phyloP scores from a whole-genome alignment of 1,139 yeast genomes.

The Debaryomyces subglobosus region DNA sequence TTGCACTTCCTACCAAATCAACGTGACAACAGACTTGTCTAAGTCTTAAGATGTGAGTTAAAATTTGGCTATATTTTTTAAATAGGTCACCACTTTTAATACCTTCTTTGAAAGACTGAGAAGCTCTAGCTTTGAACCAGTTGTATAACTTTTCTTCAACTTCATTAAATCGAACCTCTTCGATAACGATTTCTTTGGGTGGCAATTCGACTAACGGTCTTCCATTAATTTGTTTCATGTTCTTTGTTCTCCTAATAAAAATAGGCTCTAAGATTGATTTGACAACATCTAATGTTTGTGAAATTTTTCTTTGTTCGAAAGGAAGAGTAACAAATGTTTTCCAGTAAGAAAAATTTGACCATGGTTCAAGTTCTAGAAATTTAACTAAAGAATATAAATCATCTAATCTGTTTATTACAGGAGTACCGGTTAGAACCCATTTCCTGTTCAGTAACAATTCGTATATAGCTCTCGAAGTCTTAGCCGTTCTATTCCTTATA shows the following conservation, averaged over 20 bases:
- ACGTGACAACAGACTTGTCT: constrained; percentile 91
- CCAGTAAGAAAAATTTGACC: constrained; percentile 90
- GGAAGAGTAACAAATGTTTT: constrained; percentile 84
- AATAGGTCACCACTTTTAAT: constrained; percentile 69
- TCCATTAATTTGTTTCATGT: constrained; percentile 78
- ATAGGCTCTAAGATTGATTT: constrained; percentile 86
- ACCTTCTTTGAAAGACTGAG: constrained; percentile 64
- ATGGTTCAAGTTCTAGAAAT: constrained; percentile 80
- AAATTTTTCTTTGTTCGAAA: constrained; percentile 70
- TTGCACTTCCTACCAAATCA: constrained; percentile 53
- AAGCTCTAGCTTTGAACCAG: constrained; percentile 71
- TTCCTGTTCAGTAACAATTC: constrained; percentile 64
- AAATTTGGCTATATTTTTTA: constrained; percentile 74
- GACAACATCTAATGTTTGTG: constrained; percentile 78
- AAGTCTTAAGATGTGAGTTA: constrained; percentile 80
- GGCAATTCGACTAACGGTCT: constrained; percentile 77
- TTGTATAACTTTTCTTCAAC: constrained; percentile 69
- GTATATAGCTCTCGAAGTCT: constrained; percentile 79
- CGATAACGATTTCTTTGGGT: constrained; percentile 69
- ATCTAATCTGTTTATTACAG: constrained; percentile 85
- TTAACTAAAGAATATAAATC: constrained; percentile 81
- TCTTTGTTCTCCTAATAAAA: constrained; percentile 81
- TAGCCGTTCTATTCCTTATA: constrained; percentile 78
- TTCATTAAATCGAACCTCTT: constrained; percentile 65
- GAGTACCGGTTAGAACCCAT: constrained; percentile 95